phyloP scores from a whole-genome alignment of 2,329 filamentous ascomycete species.

The Aspergillus costaricaensis region DNA sequence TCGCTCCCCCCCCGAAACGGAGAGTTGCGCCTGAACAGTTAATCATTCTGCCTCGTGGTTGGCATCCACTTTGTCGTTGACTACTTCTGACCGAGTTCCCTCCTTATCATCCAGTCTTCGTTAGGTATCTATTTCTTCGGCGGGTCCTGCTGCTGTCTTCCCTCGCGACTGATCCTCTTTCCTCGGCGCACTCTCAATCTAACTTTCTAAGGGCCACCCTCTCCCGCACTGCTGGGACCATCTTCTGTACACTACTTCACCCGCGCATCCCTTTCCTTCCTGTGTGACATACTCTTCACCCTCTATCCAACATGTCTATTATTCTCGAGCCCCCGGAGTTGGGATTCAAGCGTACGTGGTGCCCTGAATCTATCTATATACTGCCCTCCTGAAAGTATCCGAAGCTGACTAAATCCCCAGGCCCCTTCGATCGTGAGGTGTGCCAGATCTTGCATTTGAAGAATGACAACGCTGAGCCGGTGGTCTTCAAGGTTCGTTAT shows the following conservation, averaged over 20 bases:
- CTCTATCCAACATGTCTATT: conserved; percentile 73
- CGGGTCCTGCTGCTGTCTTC: not conserved
- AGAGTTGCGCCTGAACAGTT: conserved; percentile 10
- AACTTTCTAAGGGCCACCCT: conserved; percentile 2
- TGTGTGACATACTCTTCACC: conserved; percentile 19
- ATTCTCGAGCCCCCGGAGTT: conserved; percentile 90
- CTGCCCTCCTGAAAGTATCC: conserved; percentile 6
- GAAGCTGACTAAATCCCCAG: conserved; percentile 43
- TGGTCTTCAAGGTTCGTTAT: conserved; percentile 64
- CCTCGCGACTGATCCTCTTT: not conserved
- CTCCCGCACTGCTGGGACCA: conserved; percentile 5
- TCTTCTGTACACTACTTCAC: conserved; percentile 13
- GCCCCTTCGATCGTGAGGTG: conserved; percentile 66
- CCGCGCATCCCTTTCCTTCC: conserved; percentile 14
- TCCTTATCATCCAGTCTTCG: not conserved
- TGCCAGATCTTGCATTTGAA: conserved; percentile 61
- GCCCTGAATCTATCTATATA: conserved; percentile 13
- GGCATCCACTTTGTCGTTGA: not conserved
- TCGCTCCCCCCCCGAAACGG: conserved; percentile 2
- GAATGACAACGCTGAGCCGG: conserved; percentile 59
- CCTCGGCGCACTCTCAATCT: not conserved
- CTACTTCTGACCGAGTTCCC: not conserved
- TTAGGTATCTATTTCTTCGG: not conserved
- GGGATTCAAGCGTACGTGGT: conserved; percentile 76
- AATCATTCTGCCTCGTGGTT: conserved; percentile 1